Evolutionary conservation across 2,329 filamentous ascomycete genomes (phyloP).

Genomic region (Fusarium oxysporum): DNA sequence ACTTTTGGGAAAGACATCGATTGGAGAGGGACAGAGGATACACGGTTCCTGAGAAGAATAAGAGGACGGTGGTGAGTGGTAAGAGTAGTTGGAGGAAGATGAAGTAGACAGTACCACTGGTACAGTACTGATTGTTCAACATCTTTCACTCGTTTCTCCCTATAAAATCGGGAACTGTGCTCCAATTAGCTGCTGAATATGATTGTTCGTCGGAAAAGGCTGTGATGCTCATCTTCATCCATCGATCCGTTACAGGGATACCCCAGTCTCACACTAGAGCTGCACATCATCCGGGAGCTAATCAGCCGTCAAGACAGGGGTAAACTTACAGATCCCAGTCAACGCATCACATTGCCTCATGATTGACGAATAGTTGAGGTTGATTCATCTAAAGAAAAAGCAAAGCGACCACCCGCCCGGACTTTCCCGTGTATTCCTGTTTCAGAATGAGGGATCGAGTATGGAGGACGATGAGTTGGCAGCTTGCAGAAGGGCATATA

Average conservation of each 20-base stretch:
- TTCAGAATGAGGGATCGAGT: background rate
- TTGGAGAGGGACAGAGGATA: slow-evolving; percentile 55
- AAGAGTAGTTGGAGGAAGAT: slow-evolving; percentile 28
- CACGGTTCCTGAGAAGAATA: slow-evolving; percentile 54
- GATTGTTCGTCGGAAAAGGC: background rate
- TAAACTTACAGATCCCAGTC: background rate
- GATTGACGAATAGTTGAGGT: background rate
- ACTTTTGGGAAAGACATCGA: slow-evolving; percentile 57
- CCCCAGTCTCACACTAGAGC: slow-evolving; percentile 3
- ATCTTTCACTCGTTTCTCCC: too few species aligned
- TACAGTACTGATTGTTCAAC: background rate
- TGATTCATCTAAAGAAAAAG: background rate
- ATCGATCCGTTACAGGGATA: background rate
- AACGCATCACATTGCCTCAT: background rate
- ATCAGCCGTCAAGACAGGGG: background rate
- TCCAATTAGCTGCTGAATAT: background rate
- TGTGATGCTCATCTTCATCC: background rate
- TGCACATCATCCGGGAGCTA: slow-evolving; percentile 22
- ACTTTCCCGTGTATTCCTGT: slow-evolving; percentile 2
- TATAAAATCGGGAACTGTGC: background rate
- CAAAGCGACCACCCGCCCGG: background rate
- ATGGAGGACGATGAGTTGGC: slow-evolving; percentile 1
- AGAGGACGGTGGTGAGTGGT: slow-evolving; percentile 18
- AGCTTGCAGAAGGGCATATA: background rate
- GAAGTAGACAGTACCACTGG: background rate